phyloP scores from a whole-genome alignment of 768 basidiomycete species.

The Crucibulum laeve region DNA sequence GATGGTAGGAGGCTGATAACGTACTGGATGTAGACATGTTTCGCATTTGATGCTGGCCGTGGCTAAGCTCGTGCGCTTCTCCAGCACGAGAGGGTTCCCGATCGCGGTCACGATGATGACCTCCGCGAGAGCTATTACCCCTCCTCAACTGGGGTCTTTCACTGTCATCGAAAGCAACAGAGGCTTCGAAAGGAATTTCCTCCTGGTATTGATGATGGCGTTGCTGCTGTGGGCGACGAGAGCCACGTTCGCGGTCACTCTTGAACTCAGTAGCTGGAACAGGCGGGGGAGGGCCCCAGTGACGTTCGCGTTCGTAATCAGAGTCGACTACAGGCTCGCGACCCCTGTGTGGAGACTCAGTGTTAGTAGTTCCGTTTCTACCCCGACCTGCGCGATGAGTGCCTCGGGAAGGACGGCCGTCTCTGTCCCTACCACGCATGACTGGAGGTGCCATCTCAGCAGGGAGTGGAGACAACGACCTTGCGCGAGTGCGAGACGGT shows the following conservation, averaged over 20 bases:
- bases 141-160: conserved; percentile 14
- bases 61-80: conserved; percentile 16
- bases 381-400: conserved; percentile 18
- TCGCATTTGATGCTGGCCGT: conserved; percentile 17
- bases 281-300: conserved; percentile 17
- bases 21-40: conserved; percentile 49
- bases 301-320: conserved; percentile 16
- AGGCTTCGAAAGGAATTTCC: conserved; percentile 4
- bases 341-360: conserved; percentile 21
- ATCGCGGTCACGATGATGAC: neutral
- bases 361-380: conserved; percentile 23
- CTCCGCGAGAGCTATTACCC: conserved; percentile 20
- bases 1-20: conserved; percentile 54
- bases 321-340: conserved; percentile 13
- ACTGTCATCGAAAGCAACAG: conserved; percentile 16
- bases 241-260: conserved; percentile 13
- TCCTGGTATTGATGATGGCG: conserved; percentile 6
- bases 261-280: conserved; percentile 14
- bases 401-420: conserved; percentile 17
- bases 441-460: conserved; percentile 11
- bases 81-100: conserved; percentile 11
- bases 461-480: conserved; percentile 22
- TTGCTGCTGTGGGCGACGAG: conserved; percentile 14
- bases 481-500: conserved; percentile 20
- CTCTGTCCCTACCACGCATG: conserved; percentile 13